Evolutionary conservation across 192 early-diverging fungal genomes (phyloP).

Genomic region (Phlyctochytrium bullatum): DNA sequence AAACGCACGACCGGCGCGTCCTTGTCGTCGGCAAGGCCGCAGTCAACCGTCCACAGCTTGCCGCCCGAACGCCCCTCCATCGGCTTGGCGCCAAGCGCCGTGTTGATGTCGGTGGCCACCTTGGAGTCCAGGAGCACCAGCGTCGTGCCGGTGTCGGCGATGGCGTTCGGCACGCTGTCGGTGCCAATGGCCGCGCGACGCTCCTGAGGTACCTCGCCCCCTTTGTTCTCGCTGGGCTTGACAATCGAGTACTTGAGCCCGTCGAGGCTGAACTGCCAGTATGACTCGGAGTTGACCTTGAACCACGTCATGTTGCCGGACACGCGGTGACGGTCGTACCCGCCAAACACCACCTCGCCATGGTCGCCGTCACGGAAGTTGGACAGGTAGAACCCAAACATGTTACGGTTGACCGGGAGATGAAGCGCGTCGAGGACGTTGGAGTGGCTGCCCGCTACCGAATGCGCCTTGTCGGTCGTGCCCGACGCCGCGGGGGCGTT

Average conservation of each 20-base stretch:
- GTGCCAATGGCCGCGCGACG: not conserved
- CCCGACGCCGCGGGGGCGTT: not conserved
- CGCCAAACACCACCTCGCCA: slow-evolving; percentile 54
- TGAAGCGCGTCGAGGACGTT: slow-evolving; percentile 36
- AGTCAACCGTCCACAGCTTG: slow-evolving; percentile 51
- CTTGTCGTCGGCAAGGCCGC: not conserved
- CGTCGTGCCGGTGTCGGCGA: slow-evolving; percentile 16
- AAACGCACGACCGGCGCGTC: slow-evolving; percentile 57
- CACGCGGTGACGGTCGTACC: slow-evolving; percentile 44
- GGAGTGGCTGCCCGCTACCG: not conserved
- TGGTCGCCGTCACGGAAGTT: slow-evolving; percentile 31
- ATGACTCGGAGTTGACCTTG: not conserved
- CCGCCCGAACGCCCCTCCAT: slow-evolving; percentile 82
- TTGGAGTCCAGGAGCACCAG: not conserved
- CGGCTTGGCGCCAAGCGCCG: slow-evolving; percentile 88
- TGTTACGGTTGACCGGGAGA: slow-evolving; percentile 12
- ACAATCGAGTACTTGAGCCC: not conserved
- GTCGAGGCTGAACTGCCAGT: slow-evolving; percentile 5
- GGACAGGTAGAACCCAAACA: slow-evolving; percentile 51
- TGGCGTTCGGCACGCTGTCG: not conserved
- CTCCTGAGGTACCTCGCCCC: not conserved
- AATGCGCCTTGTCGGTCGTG: not conserved
- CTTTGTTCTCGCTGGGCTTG: not conserved
- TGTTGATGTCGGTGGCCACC: slow-evolving; percentile 81
- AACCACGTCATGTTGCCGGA: slow-evolving; percentile 44